Percentiles rank a stretch among this genome's conserved stretches.
Evolutionary conservation across 2,329 filamentous ascomycete genomes (phyloP).

Genomic region (Apiospora pterosperma): DNA sequence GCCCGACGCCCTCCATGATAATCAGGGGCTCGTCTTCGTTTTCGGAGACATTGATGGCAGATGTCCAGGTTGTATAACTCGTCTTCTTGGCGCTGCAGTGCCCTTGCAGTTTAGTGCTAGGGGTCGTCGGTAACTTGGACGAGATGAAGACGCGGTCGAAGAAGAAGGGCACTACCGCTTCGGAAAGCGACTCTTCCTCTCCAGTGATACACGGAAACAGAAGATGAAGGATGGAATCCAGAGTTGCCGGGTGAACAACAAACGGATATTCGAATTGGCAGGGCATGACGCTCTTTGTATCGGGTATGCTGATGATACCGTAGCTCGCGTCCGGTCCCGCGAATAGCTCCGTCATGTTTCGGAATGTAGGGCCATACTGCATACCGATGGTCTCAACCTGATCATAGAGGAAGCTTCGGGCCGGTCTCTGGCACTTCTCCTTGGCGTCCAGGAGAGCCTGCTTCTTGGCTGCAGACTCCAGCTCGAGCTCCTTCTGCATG

Average conservation of each 20-base stretch:
- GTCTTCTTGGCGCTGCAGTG: neutral
- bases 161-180: neutral
- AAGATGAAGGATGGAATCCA: conserved; percentile 54
- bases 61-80: neutral
- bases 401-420: neutral
- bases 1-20: neutral
- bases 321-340: neutral
- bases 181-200: neutral
- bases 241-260: conserved; percentile 54
- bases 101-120: neutral
- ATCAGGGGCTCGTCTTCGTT: neutral
- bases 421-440: neutral
- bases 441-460: neutral
- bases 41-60: neutral
- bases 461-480: neutral
- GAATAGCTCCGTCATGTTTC: neutral
- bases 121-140: neutral
- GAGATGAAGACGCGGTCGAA: neutral
- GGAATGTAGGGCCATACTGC: neutral
- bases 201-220: neutral
- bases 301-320: neutral
- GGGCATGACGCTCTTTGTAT: neutral
- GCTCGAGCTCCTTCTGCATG: neutral
- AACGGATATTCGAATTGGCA: conserved; percentile 23
- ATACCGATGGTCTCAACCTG: neutral